phyloP scores from a whole-genome alignment of 441 rosid species.

The Populus hybrid region DNA sequence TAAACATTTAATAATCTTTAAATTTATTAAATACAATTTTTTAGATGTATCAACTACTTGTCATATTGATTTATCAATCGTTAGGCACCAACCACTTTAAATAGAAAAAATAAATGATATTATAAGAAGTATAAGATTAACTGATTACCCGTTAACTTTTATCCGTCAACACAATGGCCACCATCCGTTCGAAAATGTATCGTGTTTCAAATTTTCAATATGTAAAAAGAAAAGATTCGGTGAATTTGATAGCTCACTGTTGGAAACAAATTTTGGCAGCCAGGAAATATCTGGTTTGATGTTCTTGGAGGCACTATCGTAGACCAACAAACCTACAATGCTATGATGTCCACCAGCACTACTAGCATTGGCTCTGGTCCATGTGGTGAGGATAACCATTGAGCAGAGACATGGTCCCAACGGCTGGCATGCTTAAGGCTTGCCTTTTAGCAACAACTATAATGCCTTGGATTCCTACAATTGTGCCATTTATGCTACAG shows the following conservation, averaged over 20 bases:
- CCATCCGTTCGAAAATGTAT: background rate
- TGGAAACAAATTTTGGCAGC: background rate
- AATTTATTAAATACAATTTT: too few relatives aligned
- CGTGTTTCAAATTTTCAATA: background rate
- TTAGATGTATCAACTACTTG: too few relatives aligned
- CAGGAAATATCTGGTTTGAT: background rate
- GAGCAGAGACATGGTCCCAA: constrained; percentile 7
- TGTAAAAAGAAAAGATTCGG: too few relatives aligned
- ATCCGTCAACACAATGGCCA: too few relatives aligned
- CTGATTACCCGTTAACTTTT: too few relatives aligned
- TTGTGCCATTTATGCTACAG: background rate
- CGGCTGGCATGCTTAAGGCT: constrained; percentile 4
- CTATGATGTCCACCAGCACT: background rate
- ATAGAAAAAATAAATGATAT: too few relatives aligned
- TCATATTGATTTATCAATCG: too few relatives aligned
- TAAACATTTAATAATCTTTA: too few relatives aligned
- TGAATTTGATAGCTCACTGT: background rate
- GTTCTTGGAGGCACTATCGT: background rate
- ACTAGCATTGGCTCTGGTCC: background rate
- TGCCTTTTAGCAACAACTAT: constrained; percentile 7
- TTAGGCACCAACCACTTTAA: too few relatives aligned
- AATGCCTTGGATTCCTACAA: constrained; percentile 12
- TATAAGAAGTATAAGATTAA: too few relatives aligned
- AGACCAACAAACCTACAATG: background rate
- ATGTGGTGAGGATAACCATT: background rate